Evolutionary conservation across 1,284 basidiomycete species (phyloP).

Genomic region (Ganoderma lucidum): DNA sequence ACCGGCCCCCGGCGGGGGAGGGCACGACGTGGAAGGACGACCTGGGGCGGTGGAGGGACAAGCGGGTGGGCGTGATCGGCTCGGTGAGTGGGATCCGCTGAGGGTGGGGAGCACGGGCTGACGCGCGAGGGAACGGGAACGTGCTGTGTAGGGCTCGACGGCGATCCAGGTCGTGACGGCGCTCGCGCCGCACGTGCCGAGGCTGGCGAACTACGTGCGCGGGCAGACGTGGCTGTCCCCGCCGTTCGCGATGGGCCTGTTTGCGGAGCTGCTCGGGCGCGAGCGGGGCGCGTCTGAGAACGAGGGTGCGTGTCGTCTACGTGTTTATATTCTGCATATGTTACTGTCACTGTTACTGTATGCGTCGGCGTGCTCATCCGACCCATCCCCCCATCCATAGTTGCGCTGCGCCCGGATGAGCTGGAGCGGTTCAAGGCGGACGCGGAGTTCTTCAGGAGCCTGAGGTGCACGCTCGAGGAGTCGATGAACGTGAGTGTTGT

Average conservation of each 20-base stretch:
- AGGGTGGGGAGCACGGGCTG: no score
- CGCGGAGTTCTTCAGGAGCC: constrained; percentile 55
- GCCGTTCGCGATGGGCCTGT: constrained; percentile 52
- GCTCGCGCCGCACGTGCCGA: constrained; percentile 59
- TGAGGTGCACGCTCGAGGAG: constrained; percentile 57
- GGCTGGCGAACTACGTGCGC: constrained; percentile 63
- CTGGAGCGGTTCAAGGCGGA: constrained; percentile 55
- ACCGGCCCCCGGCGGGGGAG: constrained; percentile 51
- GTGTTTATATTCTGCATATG: not conserved
- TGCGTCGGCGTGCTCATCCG: not conserved
- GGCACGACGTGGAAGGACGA: constrained; percentile 52
- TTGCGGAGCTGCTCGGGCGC: constrained; percentile 49
- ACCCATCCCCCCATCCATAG: not conserved
- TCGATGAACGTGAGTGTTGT: constrained; percentile 56
- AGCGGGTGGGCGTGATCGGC: constrained; percentile 67
- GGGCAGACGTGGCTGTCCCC: constrained; percentile 68
- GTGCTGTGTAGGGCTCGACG: constrained; percentile 71
- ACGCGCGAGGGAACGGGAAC: not conserved
- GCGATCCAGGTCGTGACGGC: constrained; percentile 69
- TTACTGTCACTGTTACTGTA: no score
- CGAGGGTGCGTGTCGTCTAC: constrained; percentile 54
- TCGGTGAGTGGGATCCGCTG: no score
- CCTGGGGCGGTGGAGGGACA: constrained; percentile 58
- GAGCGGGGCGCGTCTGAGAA: constrained; percentile 33
- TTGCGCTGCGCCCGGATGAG: constrained; percentile 43